Evolutionary conservation across 129 eudicot genomes (phyloP), one percentile per base, ranked within the genome.

Genomic region (Artemisia tridentata): DNA sequence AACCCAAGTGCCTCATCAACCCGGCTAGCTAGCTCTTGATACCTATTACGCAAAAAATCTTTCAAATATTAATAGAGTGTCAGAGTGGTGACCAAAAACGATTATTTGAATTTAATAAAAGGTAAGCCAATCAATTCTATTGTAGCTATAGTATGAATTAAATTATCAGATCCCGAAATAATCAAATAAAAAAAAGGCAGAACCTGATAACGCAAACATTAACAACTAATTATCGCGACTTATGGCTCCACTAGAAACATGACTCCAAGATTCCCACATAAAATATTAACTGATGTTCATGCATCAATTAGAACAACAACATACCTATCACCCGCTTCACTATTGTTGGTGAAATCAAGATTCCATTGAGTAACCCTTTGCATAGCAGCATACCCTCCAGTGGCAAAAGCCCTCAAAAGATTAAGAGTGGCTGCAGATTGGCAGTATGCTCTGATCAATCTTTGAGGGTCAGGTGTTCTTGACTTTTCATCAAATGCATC

Each of bases 371-470:
- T 88, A 27, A 92, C 91, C 76, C 98, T 88, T 68, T 92, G 98
- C 96, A 92, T 92, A 34, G 98, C 95, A 58, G 96, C 98, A 77
- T 88, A 92, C 11, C 98, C 98, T 27, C 98, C 98, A 5, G 98
- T 88, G 3, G 98, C 98, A 63, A 92, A 92, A 49, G 98, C 95
- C 85, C 98, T 92, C 85, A 92, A 79, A 38, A 92, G 91, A 75
- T 92, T 92, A 72, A 92, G 72, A 69, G 98, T 92, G 46, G 98
- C 91, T 15, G 95, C 96, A 18, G 98, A 85, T 71, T 92, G 98
- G 52, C 90, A 85, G 81, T 92, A 92, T 7, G 98, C 98, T 75
- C 98, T 85, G 71, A 89, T 89, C 89, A 92, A 69, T 72, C 98
- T 89, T 79, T 92, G 89, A 2, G 98, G 98, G 54, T 92, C 98